Base-by-base conservation (phyloP, 2,329 filamentous ascomycete species). In the Xylaria sp. region DNA sequence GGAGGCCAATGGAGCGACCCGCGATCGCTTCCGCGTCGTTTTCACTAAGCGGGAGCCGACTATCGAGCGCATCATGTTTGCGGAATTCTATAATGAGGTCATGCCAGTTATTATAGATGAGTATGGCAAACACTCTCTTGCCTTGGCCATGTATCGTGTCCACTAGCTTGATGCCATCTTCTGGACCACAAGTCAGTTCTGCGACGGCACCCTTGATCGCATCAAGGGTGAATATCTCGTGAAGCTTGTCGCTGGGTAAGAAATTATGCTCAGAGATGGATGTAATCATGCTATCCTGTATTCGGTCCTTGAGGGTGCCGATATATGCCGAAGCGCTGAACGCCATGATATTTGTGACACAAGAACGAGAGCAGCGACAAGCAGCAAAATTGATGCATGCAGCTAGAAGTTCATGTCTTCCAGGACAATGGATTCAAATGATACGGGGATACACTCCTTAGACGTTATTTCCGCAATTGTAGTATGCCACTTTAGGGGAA, bases 101-200 rank as follows among this genome's bases (percentile, higher is more conserved):
- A 20, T 49, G 61, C 28, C 61, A 64, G 6, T 23, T 42, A 42
- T 57, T 51, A 20, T 58, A 58, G 9, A 64, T 58, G 31, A 64
- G 53, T 53, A 64, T 64, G 2, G 53, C 61, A 44, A 64, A 64
- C 9, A 64, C 42, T 4, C 53, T 64, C 31, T 42, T 40, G 15
- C 53, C 61, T 49, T 58, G 2, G 31, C 36, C 6, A 13, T 58
- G 20, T 64, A 58, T 64, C 13, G 42, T 51, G 6, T 64, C 44
- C 15, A 31, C 53, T 23, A 64, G 17, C 11, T 51, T 42, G 10
- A 64, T 64, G 7, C 42, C 15, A 31, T 64, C 4, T 6, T 58
- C 31, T 28, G 42, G 20, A 6, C n/a, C 61, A 11, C 61, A 64
- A 51, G 1, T 1, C 13, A 58, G 53, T 51, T 64, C 61, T 40